Percentiles rank a stretch among this genome's conserved stretches.
Conservation (phyloP, 139 green algal genomes). For the Deuterostichococcus epilithicus region DNA sequence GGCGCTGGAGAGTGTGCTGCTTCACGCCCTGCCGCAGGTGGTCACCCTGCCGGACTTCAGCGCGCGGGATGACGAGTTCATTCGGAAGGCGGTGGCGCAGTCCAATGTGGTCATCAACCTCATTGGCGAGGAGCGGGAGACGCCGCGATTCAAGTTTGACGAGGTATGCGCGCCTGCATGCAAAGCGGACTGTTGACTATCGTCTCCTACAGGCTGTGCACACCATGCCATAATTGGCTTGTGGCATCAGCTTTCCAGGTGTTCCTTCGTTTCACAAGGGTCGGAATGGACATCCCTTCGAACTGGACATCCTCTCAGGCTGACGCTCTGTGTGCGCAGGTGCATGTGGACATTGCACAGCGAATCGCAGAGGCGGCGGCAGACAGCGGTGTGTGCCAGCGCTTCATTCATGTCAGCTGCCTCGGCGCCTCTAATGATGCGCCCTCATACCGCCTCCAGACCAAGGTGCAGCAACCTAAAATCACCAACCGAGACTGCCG, state of each 20-base stretch:
- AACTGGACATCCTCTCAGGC: not conserved
- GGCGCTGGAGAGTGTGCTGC: not conserved
- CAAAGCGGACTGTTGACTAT: too few relatives aligned
- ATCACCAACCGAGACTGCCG: too few relatives aligned
- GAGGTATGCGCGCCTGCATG: too few relatives aligned
- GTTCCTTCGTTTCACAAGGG: too few relatives aligned
- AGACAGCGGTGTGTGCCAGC: conserved; percentile 43
- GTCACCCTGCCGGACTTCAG: conserved; percentile 55
- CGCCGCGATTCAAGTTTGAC: conserved; percentile 88
- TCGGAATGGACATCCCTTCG: not conserved
- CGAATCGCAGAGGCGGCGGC: conserved; percentile 49
- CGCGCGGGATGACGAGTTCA: conserved; percentile 69
- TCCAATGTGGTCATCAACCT: conserved; percentile 93
- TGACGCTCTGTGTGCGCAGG: conserved; percentile 10
- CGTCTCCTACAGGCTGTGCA: not conserved
- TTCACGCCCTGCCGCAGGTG: conserved; percentile 49
- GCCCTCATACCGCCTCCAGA: conserved; percentile 60
- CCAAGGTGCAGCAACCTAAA: conserved; percentile 74
- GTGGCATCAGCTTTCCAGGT: too few relatives aligned
- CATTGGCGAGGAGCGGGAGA: conserved; percentile 83
- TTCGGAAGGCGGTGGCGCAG: conserved; percentile 59
- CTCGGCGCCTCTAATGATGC: conserved; percentile 63
- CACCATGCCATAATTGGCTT: not conserved
- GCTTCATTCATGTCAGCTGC: conserved; percentile 71
- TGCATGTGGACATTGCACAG: conserved; percentile 45